phyloP scores from a whole-genome alignment of 176 grass and related monocot genomes.

The Pontederia paniculata region DNA sequence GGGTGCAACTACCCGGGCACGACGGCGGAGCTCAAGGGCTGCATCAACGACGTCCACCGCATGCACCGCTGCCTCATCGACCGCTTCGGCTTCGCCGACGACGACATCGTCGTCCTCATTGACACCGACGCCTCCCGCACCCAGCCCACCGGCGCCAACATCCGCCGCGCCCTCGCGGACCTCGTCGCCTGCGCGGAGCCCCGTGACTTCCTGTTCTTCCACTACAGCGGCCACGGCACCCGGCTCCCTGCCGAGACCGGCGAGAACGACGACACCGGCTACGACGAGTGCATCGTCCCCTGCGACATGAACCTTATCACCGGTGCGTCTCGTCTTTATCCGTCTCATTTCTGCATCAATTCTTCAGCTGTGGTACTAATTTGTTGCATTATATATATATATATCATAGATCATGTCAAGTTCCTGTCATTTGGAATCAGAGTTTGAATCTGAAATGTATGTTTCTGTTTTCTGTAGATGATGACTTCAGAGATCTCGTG shows the following conservation, averaged over 20 bases:
- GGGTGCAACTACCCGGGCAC: slow-evolving; percentile 92
- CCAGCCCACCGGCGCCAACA: slow-evolving; percentile 77
- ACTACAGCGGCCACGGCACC: slow-evolving; percentile 92
- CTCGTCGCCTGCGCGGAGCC: slow-evolving; percentile 40
- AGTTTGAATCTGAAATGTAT: not conserved
- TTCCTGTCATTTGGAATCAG: not conserved
- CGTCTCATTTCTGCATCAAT: not conserved
- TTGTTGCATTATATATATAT: too few relatives aligned
- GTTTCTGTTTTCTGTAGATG: slow-evolving; percentile 34
- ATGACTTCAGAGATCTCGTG: slow-evolving; percentile 80
- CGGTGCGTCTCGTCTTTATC: slow-evolving; percentile 21
- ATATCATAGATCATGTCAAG: too few relatives aligned
- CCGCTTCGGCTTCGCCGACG: slow-evolving; percentile 60
- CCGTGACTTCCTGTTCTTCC: slow-evolving; percentile 83
- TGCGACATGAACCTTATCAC: slow-evolving; percentile 98
- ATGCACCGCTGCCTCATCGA: slow-evolving; percentile 66
- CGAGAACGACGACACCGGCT: slow-evolving; percentile 79
- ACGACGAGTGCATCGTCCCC: slow-evolving; percentile 97
- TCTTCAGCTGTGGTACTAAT: too few relatives aligned
- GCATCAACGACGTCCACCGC: slow-evolving; percentile 87
- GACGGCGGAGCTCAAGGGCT: slow-evolving; percentile 87
- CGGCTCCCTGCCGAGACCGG: slow-evolving; percentile 82
- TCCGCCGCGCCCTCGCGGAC: slow-evolving; percentile 41
- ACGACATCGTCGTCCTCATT: slow-evolving; percentile 55
- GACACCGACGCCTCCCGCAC: slow-evolving; percentile 45